Conservation (phyloP, 192 early-diverging fungal species). For the Entomortierella chlamydospora region DNA sequence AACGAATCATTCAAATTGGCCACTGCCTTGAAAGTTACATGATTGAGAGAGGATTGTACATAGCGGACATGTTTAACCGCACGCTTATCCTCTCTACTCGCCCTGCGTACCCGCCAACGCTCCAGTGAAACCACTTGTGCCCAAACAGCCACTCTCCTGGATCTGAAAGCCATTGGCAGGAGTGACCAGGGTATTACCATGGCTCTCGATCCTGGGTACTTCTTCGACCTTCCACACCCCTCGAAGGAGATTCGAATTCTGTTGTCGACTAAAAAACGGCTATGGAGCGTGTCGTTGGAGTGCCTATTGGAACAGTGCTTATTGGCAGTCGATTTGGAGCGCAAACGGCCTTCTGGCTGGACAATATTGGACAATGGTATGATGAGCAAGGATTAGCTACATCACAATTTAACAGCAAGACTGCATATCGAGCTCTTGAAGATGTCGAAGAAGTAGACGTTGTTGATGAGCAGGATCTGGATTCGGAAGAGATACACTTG, state of each 20-base stretch:
- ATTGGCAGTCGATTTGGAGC: constrained; percentile 25
- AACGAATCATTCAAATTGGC: too few species aligned
- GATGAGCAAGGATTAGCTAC: too few species aligned
- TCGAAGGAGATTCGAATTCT: not conserved
- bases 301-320: not conserved
- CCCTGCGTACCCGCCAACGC: constrained; percentile 25
- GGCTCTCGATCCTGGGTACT: constrained; percentile 26
- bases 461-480: too few species aligned
- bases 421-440: too few species aligned
- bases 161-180: constrained; percentile 12
- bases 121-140: constrained; percentile 10
- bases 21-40: too few species aligned
- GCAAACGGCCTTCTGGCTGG: constrained; percentile 16
- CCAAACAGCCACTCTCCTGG: constrained; percentile 7
- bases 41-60: constrained; percentile 26
- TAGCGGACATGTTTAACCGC: constrained; percentile 22
- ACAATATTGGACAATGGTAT: not conserved
- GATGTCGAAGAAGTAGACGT: too few species aligned
- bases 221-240: constrained; percentile 14
- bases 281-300: constrained; percentile 22
- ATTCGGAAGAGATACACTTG: too few species aligned
- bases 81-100: constrained; percentile 24
- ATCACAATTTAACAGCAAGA: too few species aligned
- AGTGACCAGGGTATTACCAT: constrained; percentile 30
- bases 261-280: constrained; percentile 20